phyloP scores from a whole-genome alignment of 805 yeast genomes.

The Cyberlindnera meyerae region DNA sequence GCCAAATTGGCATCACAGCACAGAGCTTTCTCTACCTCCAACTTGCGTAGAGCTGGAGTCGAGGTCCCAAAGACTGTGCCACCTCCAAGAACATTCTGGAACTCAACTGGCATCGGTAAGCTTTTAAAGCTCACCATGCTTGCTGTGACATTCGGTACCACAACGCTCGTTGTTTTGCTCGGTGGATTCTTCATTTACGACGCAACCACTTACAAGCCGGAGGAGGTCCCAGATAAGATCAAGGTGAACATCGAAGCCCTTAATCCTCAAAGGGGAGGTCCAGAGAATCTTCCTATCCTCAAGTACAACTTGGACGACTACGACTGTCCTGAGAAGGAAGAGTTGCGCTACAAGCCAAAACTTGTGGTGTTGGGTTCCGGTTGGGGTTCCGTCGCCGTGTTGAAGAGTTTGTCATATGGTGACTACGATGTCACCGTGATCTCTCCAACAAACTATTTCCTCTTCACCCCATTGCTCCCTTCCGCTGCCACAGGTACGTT shows the following conservation, averaged over 20 bases:
- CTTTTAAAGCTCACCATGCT: slow-evolving; percentile 31
- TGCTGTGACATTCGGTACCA: slow-evolving; percentile 39
- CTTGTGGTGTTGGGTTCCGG: slow-evolving; percentile 64
- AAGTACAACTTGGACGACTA: slow-evolving; percentile 51
- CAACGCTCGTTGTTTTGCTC: slow-evolving; percentile 37
- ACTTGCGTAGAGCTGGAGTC: background rate
- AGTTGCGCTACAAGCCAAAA: slow-evolving; percentile 45
- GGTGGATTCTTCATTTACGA: slow-evolving; percentile 58
- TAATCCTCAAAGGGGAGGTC: slow-evolving; percentile 58
- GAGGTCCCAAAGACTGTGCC: slow-evolving; percentile 24
- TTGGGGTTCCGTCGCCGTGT: slow-evolving; percentile 63
- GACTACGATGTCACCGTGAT: slow-evolving; percentile 62
- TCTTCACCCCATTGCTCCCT: slow-evolving; percentile 66
- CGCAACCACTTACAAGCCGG: slow-evolving; percentile 54
- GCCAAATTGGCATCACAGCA: background rate
- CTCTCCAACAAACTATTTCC: slow-evolving; percentile 64
- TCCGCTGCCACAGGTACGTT: slow-evolving; percentile 69
- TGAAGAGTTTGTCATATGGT: slow-evolving; percentile 46
- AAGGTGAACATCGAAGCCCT: slow-evolving; percentile 49
- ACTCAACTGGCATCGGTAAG: slow-evolving; percentile 29
- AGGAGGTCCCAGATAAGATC: slow-evolving; percentile 37
- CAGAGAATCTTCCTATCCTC: slow-evolving; percentile 63
- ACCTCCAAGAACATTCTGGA: slow-evolving; percentile 20
- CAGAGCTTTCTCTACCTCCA: background rate
- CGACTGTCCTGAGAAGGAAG: slow-evolving; percentile 45